Evolutionary conservation across 148 eudicot genomes (phyloP).

Genomic region (Rhododendron vialii): DNA sequence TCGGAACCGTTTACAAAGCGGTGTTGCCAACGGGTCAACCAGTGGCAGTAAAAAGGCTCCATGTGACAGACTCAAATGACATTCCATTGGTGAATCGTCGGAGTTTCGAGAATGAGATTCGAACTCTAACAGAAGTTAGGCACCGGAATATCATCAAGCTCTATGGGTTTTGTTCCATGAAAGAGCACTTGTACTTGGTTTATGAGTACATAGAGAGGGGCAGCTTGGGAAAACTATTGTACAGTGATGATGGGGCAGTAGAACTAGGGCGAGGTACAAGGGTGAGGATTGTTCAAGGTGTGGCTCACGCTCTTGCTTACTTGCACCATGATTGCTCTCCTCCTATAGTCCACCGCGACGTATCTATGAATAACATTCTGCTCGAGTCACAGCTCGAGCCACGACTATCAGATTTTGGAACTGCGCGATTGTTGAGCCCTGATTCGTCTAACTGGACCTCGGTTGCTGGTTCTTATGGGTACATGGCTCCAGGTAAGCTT

Average conservation of each 20-base stretch:
- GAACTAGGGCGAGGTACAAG: slow-evolving; percentile 59
- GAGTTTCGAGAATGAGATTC: slow-evolving; percentile 77
- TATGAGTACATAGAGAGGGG: slow-evolving; percentile 76
- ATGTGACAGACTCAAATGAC: slow-evolving; percentile 48
- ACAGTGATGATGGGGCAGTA: slow-evolving; percentile 29
- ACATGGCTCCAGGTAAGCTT: slow-evolving; percentile 85
- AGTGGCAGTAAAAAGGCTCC: slow-evolving; percentile 74
- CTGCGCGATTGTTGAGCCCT: slow-evolving; percentile 53
- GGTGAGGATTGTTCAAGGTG: slow-evolving; percentile 51
- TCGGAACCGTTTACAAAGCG: slow-evolving; percentile 70
- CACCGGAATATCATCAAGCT: slow-evolving; percentile 80
- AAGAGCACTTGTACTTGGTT: slow-evolving; percentile 53
- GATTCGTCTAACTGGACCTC: slow-evolving; percentile 65
- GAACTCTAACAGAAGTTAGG: slow-evolving; percentile 58
- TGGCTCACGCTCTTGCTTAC: slow-evolving; percentile 78
- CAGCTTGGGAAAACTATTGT: slow-evolving; percentile 55
- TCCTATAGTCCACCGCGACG: slow-evolving; percentile 76
- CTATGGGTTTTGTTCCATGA: slow-evolving; percentile 55
- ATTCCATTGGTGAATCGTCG: slow-evolving; percentile 30
- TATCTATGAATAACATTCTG: slow-evolving; percentile 62
- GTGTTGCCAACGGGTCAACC: slow-evolving; percentile 40
- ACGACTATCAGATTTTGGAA: slow-evolving; percentile 79
- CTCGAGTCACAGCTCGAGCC: slow-evolving; percentile 67
- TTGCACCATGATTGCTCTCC: slow-evolving; percentile 80
- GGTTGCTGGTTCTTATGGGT: slow-evolving; percentile 90